A percentile compares a stretch with the other conserved stretches of the same genome.
Evolutionary conservation across 176 grass and related monocot species (phyloP).

Genomic region (Bolboschoenus planiculmis): DNA sequence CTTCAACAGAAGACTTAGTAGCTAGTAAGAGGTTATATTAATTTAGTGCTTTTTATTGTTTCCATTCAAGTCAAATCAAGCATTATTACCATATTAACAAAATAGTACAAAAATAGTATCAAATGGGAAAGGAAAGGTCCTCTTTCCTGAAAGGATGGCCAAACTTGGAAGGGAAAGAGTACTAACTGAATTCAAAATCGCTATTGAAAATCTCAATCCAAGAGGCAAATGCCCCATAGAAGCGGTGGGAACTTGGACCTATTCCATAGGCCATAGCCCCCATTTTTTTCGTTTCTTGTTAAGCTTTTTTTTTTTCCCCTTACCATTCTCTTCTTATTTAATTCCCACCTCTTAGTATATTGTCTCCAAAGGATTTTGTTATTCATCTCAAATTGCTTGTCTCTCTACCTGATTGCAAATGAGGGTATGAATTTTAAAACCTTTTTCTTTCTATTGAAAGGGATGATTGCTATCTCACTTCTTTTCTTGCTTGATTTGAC

Average conservation of each 20-base stretch:
- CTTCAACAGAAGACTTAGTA: neutral
- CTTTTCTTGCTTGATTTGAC: neutral
- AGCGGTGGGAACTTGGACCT: constrained; percentile 1
- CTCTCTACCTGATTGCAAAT: neutral
- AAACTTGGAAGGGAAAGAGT: constrained; percentile 5
- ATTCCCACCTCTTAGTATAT: neutral
- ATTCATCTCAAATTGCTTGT: constrained; percentile 12
- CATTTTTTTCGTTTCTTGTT: neutral
- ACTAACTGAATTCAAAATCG: neutral
- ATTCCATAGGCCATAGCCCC: constrained; percentile 1
- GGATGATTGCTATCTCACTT: neutral
- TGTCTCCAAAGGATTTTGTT: constrained; percentile 5
- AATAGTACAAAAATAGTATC: neutral
- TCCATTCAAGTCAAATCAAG: neutral
- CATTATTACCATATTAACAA: neutral
- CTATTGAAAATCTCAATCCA: constrained; percentile 9
- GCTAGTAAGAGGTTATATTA: neutral
- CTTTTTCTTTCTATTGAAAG: neutral
- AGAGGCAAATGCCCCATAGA: neutral
- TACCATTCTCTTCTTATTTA: neutral
- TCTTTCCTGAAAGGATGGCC: neutral
- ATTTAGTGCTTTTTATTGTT: neutral
- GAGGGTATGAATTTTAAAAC: constrained; percentile 37
- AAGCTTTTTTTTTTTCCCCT: neutral
- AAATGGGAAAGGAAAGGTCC: neutral